Evolutionary conservation across 495 filamentous ascomycete genomes (phyloP).

Genomic region (Penicillium coffeae): DNA sequence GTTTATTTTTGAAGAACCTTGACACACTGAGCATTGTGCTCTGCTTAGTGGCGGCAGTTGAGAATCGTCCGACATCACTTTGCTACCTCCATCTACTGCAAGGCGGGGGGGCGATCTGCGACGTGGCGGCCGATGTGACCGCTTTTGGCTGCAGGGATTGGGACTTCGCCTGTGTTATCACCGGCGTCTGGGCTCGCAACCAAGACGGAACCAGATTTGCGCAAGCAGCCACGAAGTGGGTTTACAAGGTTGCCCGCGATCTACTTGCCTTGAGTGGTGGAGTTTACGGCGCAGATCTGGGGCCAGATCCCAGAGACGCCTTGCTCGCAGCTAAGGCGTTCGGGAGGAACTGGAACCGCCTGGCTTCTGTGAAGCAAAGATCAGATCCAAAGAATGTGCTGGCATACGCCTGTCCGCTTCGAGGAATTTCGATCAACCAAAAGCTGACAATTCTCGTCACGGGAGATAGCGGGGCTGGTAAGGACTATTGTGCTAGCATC

Average conservation of each 20-base stretch:
- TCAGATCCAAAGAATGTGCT: slow-evolving; percentile 53
- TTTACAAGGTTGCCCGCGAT: slow-evolving; percentile 48
- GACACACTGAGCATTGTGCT: slow-evolving; percentile 35
- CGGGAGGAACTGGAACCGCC: slow-evolving; percentile 48
- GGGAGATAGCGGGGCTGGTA: slow-evolving; percentile 55
- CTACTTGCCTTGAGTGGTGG: slow-evolving; percentile 51
- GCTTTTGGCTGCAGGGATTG: slow-evolving; percentile 64
- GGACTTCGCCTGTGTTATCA: slow-evolving; percentile 61
- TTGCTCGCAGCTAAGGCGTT: slow-evolving; percentile 53
- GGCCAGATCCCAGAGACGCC: slow-evolving; percentile 57
- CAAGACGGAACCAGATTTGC: slow-evolving; percentile 48
- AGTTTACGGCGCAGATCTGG: slow-evolving; percentile 59
- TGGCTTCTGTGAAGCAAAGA: slow-evolving; percentile 49
- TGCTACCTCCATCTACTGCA: slow-evolving; percentile 64
- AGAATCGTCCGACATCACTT: slow-evolving; percentile 49
- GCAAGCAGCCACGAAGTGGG: slow-evolving; percentile 48
- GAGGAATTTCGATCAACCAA: slow-evolving; percentile 31
- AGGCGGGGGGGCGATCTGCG: slow-evolving; percentile 51
- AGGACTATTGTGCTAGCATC: slow-evolving; percentile 56
- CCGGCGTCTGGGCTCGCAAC: slow-evolving; percentile 59
- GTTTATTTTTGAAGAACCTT: slow-evolving; percentile 55
- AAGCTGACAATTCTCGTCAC: slow-evolving; percentile 59
- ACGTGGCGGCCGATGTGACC: slow-evolving; percentile 45
- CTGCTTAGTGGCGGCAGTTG: slow-evolving; percentile 42
- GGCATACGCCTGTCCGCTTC: slow-evolving; percentile 53